Base-by-base conservation (phyloP, 495 filamentous ascomycete genomes). In the Hypomontagnella submonticulosa region DNA sequence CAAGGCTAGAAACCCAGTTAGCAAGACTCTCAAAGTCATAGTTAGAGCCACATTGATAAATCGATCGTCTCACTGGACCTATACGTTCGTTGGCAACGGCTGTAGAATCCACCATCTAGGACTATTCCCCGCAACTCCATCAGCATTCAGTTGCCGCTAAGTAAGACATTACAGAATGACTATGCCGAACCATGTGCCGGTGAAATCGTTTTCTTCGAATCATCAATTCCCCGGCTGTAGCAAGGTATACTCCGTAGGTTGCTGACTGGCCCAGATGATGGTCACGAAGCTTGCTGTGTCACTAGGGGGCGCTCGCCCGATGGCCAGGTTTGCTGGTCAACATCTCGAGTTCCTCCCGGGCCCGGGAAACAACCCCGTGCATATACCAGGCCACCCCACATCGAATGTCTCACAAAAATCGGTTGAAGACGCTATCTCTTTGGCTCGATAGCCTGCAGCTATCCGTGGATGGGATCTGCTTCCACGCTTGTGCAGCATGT, bases 361-460 rank as follows among this genome's bases (percentile, higher is more conserved):
- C 9, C 36, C 54, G 49, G 55, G 48, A 55, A 59, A 32, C 49
- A 58, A 43, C 41, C 53, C 48, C 50, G 27, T 58, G 64, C 65
- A 63, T 68, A 49, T 43, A 23, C 49, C 19, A 36, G 43, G 50
- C 60, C 50, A 49, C 56, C 66, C 56, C 56, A 66, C 61, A 57
- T 64, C 56, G 52, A 46, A 42, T 64, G 66, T 69, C 56, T 69
- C 51, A 69, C 66, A 52, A 47, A 36, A 63, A 57, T 69, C 61
- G 66, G 66, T 48, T 57, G 37, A 55, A 54, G 49, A 51, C 44
- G 61, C 34, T 12, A 38, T 66, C 55, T 66, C 61, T 69, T 61
- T 69, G 66, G 66, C 61, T 66, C 55, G 46, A 61, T 13, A 41
- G 30, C 51, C 61, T 69, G 66, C 61, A 58, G n/a, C 56, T 64